Percentiles rank a stretch among this genome's conserved stretches.
These are phyloP conservation scores for Prillingera fragicola DNA, from an alignment of 1,284 basidiomycete genomes.

Conservation along the genomic window DNA sequence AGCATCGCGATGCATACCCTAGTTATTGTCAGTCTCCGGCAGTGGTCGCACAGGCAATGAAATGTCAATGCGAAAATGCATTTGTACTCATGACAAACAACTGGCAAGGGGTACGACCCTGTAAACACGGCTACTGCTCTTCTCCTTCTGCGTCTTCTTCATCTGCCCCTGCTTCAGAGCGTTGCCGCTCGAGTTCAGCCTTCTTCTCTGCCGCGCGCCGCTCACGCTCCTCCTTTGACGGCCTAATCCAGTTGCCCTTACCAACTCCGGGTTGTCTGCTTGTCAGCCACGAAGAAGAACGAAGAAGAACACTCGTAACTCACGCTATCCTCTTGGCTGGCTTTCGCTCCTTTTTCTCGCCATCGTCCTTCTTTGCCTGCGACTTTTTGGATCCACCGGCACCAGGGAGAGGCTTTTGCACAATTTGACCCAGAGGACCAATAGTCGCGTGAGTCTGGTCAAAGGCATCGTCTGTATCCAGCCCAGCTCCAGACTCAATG, in stretches of 20 bases:
- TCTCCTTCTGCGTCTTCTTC: slow-evolving; percentile 31
- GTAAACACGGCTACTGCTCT: slow-evolving; percentile 17
- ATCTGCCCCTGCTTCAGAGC: slow-evolving; percentile 15
- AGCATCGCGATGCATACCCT: too few relatives aligned
- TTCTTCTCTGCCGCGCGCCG: slow-evolving; percentile 32
- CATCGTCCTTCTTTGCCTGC: slow-evolving; percentile 6
- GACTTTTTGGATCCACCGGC: slow-evolving; percentile 10
- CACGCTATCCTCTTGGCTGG: slow-evolving; percentile 31
- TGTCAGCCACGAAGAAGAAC: neutral
- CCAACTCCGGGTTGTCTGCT: slow-evolving; percentile 37
- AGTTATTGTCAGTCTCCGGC: too few relatives aligned
- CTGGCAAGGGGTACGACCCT: neutral
- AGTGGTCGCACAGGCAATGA: too few relatives aligned
- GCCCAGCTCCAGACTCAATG: slow-evolving; percentile 44
- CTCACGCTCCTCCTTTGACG: slow-evolving; percentile 40
- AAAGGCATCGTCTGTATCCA: slow-evolving; percentile 37
- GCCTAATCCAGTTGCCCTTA: slow-evolving; percentile 46
- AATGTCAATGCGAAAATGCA: too few relatives aligned
- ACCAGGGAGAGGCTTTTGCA: slow-evolving; percentile 23
- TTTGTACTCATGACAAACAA: too few relatives aligned
- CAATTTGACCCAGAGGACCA: slow-evolving; percentile 43
- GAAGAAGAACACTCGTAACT: slow-evolving; percentile 9
- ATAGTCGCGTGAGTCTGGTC: slow-evolving; percentile 37
- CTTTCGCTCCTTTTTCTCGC: slow-evolving; percentile 29
- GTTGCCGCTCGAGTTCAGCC: slow-evolving; percentile 20